These are phyloP conservation scores for Zangia roseola DNA, from an alignment of 768 basidiomycete species.

Conservation along the genomic window DNA sequence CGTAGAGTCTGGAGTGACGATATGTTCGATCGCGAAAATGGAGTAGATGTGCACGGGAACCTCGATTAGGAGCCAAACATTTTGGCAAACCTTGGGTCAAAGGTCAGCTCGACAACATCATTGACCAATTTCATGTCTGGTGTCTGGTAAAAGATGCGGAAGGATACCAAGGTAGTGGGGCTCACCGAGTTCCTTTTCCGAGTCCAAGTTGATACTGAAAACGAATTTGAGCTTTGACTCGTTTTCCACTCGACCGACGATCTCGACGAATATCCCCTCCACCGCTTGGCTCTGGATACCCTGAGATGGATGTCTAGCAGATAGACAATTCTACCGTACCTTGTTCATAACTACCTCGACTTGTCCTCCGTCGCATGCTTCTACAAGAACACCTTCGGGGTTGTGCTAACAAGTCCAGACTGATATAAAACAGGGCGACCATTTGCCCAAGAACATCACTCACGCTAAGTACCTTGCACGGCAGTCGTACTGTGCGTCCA, in stretches of 20 bases:
- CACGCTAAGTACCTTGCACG: conserved; percentile 61
- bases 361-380: conserved; percentile 67
- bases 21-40: conserved; percentile 1
- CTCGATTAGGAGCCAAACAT: conserved; percentile 41
- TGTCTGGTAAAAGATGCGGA: conserved; percentile 6
- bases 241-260: conserved; percentile 61
- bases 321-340: conserved; percentile 32
- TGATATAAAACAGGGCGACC: background rate
- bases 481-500: conserved; percentile 56
- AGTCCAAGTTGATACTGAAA: conserved; percentile 52
- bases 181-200: conserved; percentile 55
- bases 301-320: background rate
- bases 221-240: conserved; percentile 58
- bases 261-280: conserved; percentile 57
- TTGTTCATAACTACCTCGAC: conserved; percentile 44
- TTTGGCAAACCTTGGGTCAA: conserved; percentile 53
- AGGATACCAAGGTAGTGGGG: background rate
- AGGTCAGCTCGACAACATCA: conserved; percentile 59
- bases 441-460: conserved; percentile 9
- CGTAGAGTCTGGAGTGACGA: background rate
- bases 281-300: conserved; percentile 41
- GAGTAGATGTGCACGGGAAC: background rate
- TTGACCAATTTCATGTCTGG: conserved; percentile 61
- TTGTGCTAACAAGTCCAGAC: conserved; percentile 28
- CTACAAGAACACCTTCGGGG: conserved; percentile 51